phyloP scores from a whole-genome alignment of 164 flowering plant genomes.

The Taxillus chinensis region DNA sequence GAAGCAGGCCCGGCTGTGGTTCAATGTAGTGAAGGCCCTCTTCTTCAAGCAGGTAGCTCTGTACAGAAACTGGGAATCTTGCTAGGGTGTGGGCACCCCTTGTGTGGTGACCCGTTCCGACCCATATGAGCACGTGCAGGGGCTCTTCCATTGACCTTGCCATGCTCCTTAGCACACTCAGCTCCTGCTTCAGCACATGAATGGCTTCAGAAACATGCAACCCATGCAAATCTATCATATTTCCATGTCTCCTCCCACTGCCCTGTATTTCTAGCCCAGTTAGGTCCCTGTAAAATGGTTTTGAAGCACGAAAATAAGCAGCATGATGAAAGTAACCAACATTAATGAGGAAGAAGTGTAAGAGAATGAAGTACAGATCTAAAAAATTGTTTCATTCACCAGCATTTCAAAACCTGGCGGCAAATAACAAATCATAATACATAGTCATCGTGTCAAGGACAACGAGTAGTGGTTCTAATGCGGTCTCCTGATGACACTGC shows the following conservation, averaged over 20 bases:
- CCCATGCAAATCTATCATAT: conserved; percentile 90
- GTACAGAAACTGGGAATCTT: conserved; percentile 79
- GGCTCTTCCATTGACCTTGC: conserved; percentile 71
- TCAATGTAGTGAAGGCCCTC: conserved; percentile 81
- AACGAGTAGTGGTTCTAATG: too few relatives aligned
- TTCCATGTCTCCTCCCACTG: conserved; percentile 59
- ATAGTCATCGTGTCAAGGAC: too few relatives aligned
- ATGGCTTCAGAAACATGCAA: conserved; percentile 88
- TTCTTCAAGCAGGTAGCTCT: conserved; percentile 77
- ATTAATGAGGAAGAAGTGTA: too few relatives aligned
- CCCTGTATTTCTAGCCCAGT: conserved; percentile 35
- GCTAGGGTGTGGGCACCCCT: conserved; percentile 83
- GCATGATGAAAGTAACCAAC: too few relatives aligned
- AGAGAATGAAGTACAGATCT: too few relatives aligned
- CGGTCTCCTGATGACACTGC: too few relatives aligned
- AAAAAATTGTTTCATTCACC: too few relatives aligned
- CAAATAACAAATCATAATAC: too few relatives aligned
- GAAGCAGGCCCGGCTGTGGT: conserved; percentile 91
- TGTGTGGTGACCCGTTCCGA: conserved; percentile 96
- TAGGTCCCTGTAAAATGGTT: conserved; percentile 45
- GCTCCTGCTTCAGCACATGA: conserved; percentile 71
- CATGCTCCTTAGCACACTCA: conserved; percentile 47
- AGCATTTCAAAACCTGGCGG: too few relatives aligned
- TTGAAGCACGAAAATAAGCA: too few relatives aligned
- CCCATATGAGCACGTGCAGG: conserved; percentile 73